Base-by-base conservation (phyloP, 2,329 filamentous ascomycete genomes). In the Clonostachys byssicola region DNA sequence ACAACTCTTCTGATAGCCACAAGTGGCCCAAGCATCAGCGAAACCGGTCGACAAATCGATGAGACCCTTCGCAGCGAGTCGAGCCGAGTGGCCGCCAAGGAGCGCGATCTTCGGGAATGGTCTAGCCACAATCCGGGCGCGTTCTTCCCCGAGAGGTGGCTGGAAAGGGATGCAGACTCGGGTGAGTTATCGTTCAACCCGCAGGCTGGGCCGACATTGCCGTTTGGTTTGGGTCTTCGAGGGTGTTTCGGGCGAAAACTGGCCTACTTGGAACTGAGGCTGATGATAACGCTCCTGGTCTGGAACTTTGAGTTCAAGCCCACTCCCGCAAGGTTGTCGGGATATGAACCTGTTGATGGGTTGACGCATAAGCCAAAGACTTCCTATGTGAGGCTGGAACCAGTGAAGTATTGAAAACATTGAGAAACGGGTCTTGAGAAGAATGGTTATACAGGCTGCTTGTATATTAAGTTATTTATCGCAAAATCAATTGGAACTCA, bases 221-320 rank as follows among this genome's bases (percentile, higher is more conserved):
- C 61, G 0, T 72, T 71, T 50, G 63, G 68, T 0, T 9, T 61
- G 1, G 68, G 68, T 0, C 51, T 58, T 0, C 48, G 68, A 2
- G 59, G 61, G 0, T 72, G 68, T 36, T 71, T 58, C n/a, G 68
- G 68, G 0, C 58, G 55, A 41, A 54, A 49, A 16, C 49, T 63
- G 35, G 61, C 57, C 2, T 60, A 60, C 8, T 48, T 62, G 5
- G 55, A 62, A 52, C 48, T 62, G 41, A 56, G 52, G 34, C 51
- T 63, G 12, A 48, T 59, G 4, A 50, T 56, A 18, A 53, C 58
- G 5, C 46, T 64, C 16, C 34, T 62, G 8, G 40, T 57, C 4
- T 64, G 61, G 61, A 52, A 53, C 1, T 60, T 62, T 34, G 57
- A 62, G 49, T 44, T 55, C 10, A 47, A 45, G 5, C n/a, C 45